Conservation (phyloP, 345 rosid genomes). For the Aquilaria sinensis region DNA sequence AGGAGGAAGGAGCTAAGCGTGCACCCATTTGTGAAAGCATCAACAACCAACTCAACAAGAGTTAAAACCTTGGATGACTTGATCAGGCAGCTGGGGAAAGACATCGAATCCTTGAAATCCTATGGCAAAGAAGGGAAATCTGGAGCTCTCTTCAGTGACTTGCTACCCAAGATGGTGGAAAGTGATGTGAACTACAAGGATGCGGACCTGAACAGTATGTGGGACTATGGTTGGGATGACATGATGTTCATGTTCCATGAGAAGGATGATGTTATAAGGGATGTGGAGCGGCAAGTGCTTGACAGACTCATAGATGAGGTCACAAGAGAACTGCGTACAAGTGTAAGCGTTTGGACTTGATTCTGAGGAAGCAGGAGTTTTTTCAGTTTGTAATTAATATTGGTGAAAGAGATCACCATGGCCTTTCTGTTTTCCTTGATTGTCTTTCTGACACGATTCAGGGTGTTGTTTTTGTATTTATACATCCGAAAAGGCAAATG, state of each 20-base stretch:
- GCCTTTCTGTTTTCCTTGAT: too few species aligned
- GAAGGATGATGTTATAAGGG: constrained; percentile 65
- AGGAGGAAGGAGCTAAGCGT: constrained; percentile 56
- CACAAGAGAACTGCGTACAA: constrained; percentile 39
- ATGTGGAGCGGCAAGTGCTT: constrained; percentile 62
- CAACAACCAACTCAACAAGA: constrained; percentile 23
- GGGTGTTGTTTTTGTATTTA: too few species aligned
- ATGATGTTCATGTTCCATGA: constrained; percentile 38
- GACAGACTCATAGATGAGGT: constrained; percentile 63
- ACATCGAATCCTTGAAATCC: constrained; percentile 44
- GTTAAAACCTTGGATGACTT: constrained; percentile 50
- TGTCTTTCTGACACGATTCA: too few species aligned
- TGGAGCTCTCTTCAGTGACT: constrained; percentile 42
- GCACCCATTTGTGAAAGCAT: constrained; percentile 53
- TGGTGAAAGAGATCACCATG: too few species aligned
- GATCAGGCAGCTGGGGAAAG: constrained; percentile 47
- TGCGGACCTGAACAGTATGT: constrained; percentile 71
- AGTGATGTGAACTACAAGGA: constrained; percentile 45
- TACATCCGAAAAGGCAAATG: too few species aligned
- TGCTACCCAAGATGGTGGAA: constrained; percentile 59
- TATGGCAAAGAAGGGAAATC: constrained; percentile 39
- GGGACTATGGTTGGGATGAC: constrained; percentile 81
- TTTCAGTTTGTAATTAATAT: too few species aligned
- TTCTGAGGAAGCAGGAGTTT: background rate
- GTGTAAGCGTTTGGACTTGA: background rate